Conservation (phyloP, 2,329 filamentous ascomycete genomes). For the Ambrosiella beaveri region DNA sequence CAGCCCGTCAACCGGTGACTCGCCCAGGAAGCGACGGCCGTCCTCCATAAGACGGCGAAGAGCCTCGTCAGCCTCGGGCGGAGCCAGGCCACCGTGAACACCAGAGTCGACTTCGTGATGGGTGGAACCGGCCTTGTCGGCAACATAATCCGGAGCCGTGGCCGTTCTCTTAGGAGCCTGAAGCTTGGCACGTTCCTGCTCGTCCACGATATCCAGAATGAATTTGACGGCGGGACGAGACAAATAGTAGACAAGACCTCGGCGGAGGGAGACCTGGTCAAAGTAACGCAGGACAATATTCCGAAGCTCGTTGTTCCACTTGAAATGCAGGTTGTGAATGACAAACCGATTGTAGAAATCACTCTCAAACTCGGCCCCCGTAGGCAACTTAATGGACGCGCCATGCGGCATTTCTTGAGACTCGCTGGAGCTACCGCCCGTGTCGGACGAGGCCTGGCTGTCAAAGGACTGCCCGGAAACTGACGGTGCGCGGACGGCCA, state of each 20-base stretch:
- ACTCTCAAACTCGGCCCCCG: slow-evolving; percentile 66
- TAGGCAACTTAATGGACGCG: slow-evolving; percentile 46
- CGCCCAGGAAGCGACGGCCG: slow-evolving; percentile 63
- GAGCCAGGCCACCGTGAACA: background rate
- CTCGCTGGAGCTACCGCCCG: slow-evolving; percentile 11
- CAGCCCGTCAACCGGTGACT: background rate
- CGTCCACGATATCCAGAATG: slow-evolving; percentile 91
- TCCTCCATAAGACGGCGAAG: slow-evolving; percentile 77
- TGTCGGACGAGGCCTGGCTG: background rate
- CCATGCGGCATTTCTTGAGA: slow-evolving; percentile 31
- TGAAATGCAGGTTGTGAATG: slow-evolving; percentile 90
- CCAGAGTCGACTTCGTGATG: slow-evolving; percentile 1
- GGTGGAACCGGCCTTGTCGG: slow-evolving; percentile 1
- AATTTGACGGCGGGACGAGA: slow-evolving; percentile 93
- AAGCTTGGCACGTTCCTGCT: slow-evolving; percentile 60
- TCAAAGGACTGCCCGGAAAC: slow-evolving; percentile 2
- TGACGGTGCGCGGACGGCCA: slow-evolving; percentile 6
- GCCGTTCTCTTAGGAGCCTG: slow-evolving; percentile 6
- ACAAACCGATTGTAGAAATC: slow-evolving; percentile 98
- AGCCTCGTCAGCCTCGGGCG: slow-evolving; percentile 54
- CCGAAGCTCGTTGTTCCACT: slow-evolving; percentile 92
- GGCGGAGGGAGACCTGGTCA: slow-evolving; percentile 87
- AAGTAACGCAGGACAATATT: slow-evolving; percentile 96
- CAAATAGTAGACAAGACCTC: slow-evolving; percentile 95
- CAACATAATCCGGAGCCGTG: slow-evolving; percentile 11